Conservation (phyloP, 441 rosid genomes). For the Gossypium davidsonii region DNA sequence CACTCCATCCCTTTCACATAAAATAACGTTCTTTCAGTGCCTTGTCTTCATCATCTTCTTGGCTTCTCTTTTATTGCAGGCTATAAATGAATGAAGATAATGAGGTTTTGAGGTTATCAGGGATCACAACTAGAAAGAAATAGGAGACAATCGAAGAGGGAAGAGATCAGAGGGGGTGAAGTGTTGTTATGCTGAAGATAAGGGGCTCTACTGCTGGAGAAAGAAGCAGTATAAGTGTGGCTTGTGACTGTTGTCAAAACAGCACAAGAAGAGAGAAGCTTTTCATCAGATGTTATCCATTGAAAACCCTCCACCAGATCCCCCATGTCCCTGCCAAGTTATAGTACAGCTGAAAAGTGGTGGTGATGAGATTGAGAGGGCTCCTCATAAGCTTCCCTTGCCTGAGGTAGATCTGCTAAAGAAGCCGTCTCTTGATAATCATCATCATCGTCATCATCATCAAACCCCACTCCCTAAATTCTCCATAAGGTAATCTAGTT, state of each 20-base stretch:
- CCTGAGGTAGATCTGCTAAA: constrained; percentile 51
- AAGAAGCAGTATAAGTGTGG: constrained; percentile 25
- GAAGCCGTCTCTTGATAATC: constrained; percentile 23
- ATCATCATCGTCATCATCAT: constrained; percentile 7
- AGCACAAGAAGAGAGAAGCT: constrained; percentile 68
- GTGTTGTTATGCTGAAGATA: constrained; percentile 61
- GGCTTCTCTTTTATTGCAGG: constrained; percentile 29
- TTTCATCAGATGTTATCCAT: constrained; percentile 89
- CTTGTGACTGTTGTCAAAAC: constrained; percentile 60
- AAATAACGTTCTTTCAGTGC: constrained; percentile 44
- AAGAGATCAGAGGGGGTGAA: constrained; percentile 1
- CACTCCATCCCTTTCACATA: constrained; percentile 52
- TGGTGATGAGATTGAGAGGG: constrained; percentile 44
- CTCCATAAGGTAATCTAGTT: constrained; percentile 71
- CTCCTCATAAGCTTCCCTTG: constrained; percentile 38
- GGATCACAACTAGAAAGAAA: constrained; percentile 4
- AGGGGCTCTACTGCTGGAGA: constrained; percentile 39
- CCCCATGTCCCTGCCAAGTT: constrained; percentile 47
- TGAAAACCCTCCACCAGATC: constrained; percentile 83
- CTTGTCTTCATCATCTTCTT: not conserved
- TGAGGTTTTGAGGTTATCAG: constrained; percentile 13
- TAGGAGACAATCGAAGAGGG: not conserved
- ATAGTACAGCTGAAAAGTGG: constrained; percentile 36
- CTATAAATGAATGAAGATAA: constrained; percentile 35
- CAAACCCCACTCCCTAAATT: constrained; percentile 44